Conservation (phyloP, 2,329 filamentous ascomycete species). For the Paracorniculantispora psalliotae region DNA sequence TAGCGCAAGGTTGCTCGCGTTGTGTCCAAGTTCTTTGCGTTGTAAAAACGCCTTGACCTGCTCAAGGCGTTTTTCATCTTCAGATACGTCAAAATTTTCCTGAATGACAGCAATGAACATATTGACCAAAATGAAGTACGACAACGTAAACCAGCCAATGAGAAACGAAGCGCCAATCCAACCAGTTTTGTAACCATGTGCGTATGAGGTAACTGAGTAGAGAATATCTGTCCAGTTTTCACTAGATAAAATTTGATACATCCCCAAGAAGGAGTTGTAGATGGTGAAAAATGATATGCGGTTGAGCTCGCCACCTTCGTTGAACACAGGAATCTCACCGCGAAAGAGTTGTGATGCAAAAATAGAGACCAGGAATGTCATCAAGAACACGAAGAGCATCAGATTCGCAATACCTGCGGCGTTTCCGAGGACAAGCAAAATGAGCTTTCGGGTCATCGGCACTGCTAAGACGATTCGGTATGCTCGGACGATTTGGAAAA, state of each 20-base stretch:
- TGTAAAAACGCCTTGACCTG: slow-evolving; percentile 94
- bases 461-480: slow-evolving; percentile 91
- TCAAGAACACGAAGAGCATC: slow-evolving; percentile 92
- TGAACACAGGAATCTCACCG: slow-evolving; percentile 68
- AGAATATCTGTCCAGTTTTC: slow-evolving; percentile 92
- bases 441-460: slow-evolving; percentile 79
- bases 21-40: slow-evolving; percentile 75
- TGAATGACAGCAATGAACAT: slow-evolving; percentile 99
- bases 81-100: slow-evolving; percentile 97
- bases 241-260: slow-evolving; percentile 95
- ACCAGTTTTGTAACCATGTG: slow-evolving; percentile 61
- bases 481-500: slow-evolving; percentile 88
- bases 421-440: slow-evolving; percentile 84
- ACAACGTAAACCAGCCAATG: slow-evolving; percentile 91
- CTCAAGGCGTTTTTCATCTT: slow-evolving; percentile 94
- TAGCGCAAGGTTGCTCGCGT: slow-evolving; percentile 69
- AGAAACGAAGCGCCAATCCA: slow-evolving; percentile 93
- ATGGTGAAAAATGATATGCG: slow-evolving; percentile 80
- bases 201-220: slow-evolving; percentile 72
- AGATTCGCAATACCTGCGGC: slow-evolving; percentile 87
- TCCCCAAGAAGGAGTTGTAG: slow-evolving; percentile 92
- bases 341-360: slow-evolving; percentile 91
- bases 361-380: slow-evolving; percentile 90
- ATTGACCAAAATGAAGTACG: slow-evolving; percentile 93
- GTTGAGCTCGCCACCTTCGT: slow-evolving; percentile 57